Percentiles rank a stretch among this genome's conserved stretches.
phyloP scores from a whole-genome alignment of 75 land plant genomes.

The Selaginella moellendorffii region DNA sequence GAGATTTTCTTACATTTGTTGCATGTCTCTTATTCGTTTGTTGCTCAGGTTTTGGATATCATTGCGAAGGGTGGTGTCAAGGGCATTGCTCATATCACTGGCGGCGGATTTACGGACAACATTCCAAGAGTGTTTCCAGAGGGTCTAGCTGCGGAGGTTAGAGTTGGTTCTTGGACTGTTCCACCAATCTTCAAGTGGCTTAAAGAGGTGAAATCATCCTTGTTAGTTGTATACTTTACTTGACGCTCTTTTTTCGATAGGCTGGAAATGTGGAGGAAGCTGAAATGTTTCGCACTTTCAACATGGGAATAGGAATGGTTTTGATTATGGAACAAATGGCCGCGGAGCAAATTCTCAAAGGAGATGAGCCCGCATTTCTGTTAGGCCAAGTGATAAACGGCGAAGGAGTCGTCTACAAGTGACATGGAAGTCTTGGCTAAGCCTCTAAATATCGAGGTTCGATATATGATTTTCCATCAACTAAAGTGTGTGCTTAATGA shows the following conservation, averaged over 20 bases:
- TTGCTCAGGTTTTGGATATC: constrained; percentile 57
- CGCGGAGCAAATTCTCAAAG: constrained; percentile 32
- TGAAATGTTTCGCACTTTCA: constrained; percentile 89
- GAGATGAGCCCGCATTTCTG: constrained; percentile 18
- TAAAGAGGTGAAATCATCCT: constrained; percentile 41
- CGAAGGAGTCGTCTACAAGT: constrained; percentile 55
- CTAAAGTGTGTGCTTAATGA: no score
- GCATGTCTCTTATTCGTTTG: neutral
- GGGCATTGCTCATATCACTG: constrained; percentile 97
- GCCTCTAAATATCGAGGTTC: no score
- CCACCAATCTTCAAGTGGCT: constrained; percentile 87
- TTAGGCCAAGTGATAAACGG: constrained; percentile 70
- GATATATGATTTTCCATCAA: no score
- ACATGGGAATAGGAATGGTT: constrained; percentile 99
- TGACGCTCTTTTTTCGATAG: constrained; percentile 18
- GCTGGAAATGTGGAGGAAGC: constrained; percentile 66
- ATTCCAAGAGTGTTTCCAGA: constrained; percentile 87
- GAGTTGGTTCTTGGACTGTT: constrained; percentile 58
- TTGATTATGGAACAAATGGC: constrained; percentile 45
- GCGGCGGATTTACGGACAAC: constrained; percentile 98
- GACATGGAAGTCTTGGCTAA: no score
- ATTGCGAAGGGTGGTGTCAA: constrained; percentile 69
- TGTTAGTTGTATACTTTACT: neutral
- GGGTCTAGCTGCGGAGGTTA: constrained; percentile 70
- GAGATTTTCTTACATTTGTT: neutral